These are phyloP conservation scores for Aspergillus ostianus DNA, from an alignment of 495 filamentous ascomycete species.

Conservation along the genomic window DNA sequence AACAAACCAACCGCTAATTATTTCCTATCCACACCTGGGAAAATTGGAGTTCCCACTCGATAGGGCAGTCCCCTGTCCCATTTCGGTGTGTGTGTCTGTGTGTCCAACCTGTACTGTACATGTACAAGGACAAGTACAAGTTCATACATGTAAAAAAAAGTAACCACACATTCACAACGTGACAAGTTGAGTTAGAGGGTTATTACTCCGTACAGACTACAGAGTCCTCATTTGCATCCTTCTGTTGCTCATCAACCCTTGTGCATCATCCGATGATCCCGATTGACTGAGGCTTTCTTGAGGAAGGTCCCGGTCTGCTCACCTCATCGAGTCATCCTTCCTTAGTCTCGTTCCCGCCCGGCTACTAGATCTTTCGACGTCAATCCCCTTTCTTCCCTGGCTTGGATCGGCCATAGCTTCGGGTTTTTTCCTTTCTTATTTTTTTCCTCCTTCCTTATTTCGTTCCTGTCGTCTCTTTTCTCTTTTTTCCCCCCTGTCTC, in stretches of 20 bases:
- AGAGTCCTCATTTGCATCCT: neutral
- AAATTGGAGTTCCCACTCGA: neutral
- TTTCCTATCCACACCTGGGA: neutral
- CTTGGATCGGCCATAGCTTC: neutral
- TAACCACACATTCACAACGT: neutral
- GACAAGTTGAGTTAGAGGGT: too few relatives aligned
- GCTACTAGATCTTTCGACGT: neutral
- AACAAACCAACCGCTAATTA: neutral
- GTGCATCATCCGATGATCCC: neutral
- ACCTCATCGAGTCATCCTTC: too few relatives aligned
- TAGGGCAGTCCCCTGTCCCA: neutral
- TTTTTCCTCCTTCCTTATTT: neutral
- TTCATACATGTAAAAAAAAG: neutral
- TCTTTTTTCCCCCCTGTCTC: neutral
- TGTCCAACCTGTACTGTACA: neutral
- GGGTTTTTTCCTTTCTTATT: slow-evolving; percentile 5
- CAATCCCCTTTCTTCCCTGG: neutral
- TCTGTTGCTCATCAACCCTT: neutral
- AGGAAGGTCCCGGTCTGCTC: neutral
- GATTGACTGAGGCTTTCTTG: neutral
- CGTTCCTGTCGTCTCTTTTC: slow-evolving; percentile 3
- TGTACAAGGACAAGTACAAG: too few relatives aligned
- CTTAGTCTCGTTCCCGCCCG: neutral
- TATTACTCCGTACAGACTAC: too few relatives aligned
- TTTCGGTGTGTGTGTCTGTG: neutral